phyloP scores from a whole-genome alignment of 768 basidiomycete species.

The Tremella fuciformis region DNA sequence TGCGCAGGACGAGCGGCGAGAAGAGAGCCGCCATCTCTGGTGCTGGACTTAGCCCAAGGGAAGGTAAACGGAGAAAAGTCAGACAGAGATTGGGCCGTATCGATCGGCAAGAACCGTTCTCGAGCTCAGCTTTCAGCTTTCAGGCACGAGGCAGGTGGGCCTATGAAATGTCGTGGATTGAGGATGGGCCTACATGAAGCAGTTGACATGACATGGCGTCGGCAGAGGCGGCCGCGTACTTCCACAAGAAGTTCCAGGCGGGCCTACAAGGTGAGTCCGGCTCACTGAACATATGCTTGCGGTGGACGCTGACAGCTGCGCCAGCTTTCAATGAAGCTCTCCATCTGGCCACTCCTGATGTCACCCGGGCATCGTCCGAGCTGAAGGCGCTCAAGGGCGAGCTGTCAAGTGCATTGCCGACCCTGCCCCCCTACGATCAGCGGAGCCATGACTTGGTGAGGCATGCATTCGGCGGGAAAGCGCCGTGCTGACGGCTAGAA shows the following conservation, averaged over 20 bases:
- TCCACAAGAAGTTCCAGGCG: constrained; percentile 20
- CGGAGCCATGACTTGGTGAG: constrained; percentile 32
- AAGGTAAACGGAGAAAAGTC: too few relatives aligned
- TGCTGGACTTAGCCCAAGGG: too few relatives aligned
- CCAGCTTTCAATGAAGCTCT: constrained; percentile 7
- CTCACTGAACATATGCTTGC: background rate
- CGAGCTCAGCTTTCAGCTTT: too few relatives aligned
- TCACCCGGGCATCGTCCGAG: background rate
- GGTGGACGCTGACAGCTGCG: constrained; percentile 13
- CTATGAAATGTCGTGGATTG: background rate
- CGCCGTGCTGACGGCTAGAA: constrained; percentile 56
- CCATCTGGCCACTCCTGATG: constrained; percentile 9
- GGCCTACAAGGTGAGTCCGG: constrained; percentile 14
- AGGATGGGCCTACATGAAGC: background rate
- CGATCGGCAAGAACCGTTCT: too few relatives aligned
- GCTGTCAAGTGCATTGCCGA: constrained; percentile 7
- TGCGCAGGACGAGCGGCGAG: too few relatives aligned
- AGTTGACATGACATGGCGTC: constrained; percentile 14
- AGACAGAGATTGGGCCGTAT: too few relatives aligned
- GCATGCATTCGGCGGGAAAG: background rate
- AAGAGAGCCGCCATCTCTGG: too few relatives aligned
- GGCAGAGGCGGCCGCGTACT: constrained; percentile 16
- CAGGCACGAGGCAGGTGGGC: too few relatives aligned
- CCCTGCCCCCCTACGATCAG: constrained; percentile 33
- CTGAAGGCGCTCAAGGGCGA: constrained; percentile 14